Evolutionary conservation across 2,329 filamentous ascomycete species (phyloP).

Genomic region (Colletotrichum magnum): DNA sequence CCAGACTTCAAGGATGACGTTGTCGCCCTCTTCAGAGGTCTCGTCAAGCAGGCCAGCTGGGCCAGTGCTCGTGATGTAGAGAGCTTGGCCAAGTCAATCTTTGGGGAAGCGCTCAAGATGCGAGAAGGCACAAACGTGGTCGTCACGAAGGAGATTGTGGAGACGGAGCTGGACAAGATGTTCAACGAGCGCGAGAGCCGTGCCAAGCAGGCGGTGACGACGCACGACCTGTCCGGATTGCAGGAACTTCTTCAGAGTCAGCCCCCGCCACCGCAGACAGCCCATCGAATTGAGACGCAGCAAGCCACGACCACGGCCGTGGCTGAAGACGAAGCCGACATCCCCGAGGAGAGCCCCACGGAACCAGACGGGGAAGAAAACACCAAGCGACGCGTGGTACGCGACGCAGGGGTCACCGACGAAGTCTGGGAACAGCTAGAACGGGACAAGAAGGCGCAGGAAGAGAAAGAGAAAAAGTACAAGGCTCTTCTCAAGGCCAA

Average conservation of each 20-base stretch:
- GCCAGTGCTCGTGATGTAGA: slow-evolving; percentile 75
- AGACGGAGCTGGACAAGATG: slow-evolving; percentile 44
- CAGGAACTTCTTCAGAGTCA: not conserved
- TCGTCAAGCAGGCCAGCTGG: slow-evolving; percentile 66
- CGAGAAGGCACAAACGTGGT: slow-evolving; percentile 16
- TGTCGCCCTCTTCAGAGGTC: slow-evolving; percentile 51
- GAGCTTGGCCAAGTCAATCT: slow-evolving; percentile 66
- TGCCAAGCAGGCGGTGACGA: not conserved
- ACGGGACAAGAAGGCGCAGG: slow-evolving; percentile 53
- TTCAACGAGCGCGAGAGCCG: slow-evolving; percentile 37
- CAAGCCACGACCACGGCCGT: not conserved
- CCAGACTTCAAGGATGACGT: slow-evolving; percentile 44
- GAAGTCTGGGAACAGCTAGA: slow-evolving; percentile 72
- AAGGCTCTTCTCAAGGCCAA: slow-evolving; percentile 50
- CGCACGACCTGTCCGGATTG: not conserved
- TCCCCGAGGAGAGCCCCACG: not conserved
- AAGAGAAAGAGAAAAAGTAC: slow-evolving; percentile 55
- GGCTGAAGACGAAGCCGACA: slow-evolving; percentile 7
- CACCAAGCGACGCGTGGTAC: slow-evolving; percentile 42
- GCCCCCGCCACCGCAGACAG: slow-evolving; percentile 20
- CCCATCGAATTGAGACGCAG: not conserved
- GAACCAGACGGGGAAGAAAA: slow-evolving; percentile 26
- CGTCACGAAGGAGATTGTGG: slow-evolving; percentile 42
- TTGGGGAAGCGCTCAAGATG: slow-evolving; percentile 53
- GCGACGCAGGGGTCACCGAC: slow-evolving; percentile 73